Evolutionary conservation across 495 filamentous ascomycete species (phyloP), one percentile per base, ranked within the genome.

Genomic region (Hypomontagnella monticulosa): DNA sequence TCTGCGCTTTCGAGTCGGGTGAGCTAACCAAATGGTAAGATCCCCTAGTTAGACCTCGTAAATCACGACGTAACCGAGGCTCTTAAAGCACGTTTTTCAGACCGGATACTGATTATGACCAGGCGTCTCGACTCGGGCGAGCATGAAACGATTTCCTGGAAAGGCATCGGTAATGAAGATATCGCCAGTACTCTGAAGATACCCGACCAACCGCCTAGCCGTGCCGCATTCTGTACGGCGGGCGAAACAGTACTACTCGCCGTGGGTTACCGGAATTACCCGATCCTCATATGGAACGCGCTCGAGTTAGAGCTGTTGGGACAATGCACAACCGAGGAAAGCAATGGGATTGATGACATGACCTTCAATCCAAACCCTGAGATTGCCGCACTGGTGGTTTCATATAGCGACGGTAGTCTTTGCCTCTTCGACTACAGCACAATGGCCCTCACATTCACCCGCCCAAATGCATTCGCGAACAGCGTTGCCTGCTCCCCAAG

Each of bases 331-430:
- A 15, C n/a, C 15, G 40, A 15, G 3, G 36, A 33, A 40, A 41
- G 7, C 34, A 40, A 53, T 11, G 50, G 34, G 2, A 41, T 53
- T 20, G 50, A 40, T 16, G 50, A 53, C 10, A 40, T 53, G 36
- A 41, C 36, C 27, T 53, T 53, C 12, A 53, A 53, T 11, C 50
- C 50, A 3, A 53, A 41, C 50, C 50, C 50, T 7, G 50, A 53
- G 8, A 53, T 41, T 1, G 1, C 34, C 9, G 4, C 18, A 19
- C 16, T 53, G 5, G 36, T 41, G 4, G 50, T 41, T 6, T 40
- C 50, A 4, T 53, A 53, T 18, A 40, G 12, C 18, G 50, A 53
- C 4, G 50, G 50, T 10, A 41, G 36, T 7, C 4, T 53, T n/a
- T 40, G 4, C 9, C 36, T 53, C 12, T 40, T 53, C 18, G 19